Base-by-base conservation (phyloP, 768 basidiomycete genomes). In the Lactarius sp. region DNA sequence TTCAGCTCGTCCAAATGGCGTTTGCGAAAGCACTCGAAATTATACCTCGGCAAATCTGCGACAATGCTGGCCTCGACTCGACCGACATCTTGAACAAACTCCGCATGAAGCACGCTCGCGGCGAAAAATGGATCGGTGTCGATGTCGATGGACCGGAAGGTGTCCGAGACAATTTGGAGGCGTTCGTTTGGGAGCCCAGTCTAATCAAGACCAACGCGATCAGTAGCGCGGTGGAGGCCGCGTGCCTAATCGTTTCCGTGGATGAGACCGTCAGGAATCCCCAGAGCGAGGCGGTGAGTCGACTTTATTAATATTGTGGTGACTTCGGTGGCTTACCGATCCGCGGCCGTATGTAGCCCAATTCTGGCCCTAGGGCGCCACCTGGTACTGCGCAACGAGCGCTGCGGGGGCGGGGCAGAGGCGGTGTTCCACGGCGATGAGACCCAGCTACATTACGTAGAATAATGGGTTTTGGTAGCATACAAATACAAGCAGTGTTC, bases 161-260 rank as follows among this genome's bases (percentile, higher is more conserved):
- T 20, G 91, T 98, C 33, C 86, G 92, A 59, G 86, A 99, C 76
- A 99, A 98, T 76, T 87, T 98, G 87, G 92, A 93, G 57, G 90
- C 92, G 51, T 99, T 98, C 71, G 96, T 99, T 8, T 98, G 97
- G 96, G 97, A 98, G 73, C 96, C 97, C 16, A 89, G 89, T 66
- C 79, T 98, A 63, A 92, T 98, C 71, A 99, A 98, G 78, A 77
- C 86, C 52, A 99, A 99, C 71, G 97, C 97, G 27, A 87, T 99
- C 71, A 88, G 86, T 74, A 96, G 95, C 71, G 97, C 97, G 6
- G 82, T 92, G 10, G 97, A 99, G 76, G 97, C 97, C 10, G 96
- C 97, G 12, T 98, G 92, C 75, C 75, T 99, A 73, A 93, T 98
- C 69, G 77, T 99, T 61, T 94, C 92, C 68, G 92, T 99, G 3